These are phyloP conservation scores for Coemansia sp. DNA, from an alignment of 192 early-diverging fungal genomes.

Conservation along the genomic window DNA sequence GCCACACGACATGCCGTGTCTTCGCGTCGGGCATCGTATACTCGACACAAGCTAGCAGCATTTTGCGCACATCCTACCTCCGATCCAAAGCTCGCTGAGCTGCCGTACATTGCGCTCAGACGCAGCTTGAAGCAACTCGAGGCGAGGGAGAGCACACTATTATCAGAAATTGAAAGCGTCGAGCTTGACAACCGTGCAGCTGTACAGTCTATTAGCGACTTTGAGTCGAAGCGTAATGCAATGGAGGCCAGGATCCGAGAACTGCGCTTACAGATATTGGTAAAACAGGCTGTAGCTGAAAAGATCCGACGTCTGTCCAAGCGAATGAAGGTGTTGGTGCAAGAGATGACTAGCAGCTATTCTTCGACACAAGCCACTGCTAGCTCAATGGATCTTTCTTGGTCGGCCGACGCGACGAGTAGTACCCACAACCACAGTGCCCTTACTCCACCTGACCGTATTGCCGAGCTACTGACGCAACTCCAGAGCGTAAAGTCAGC, in stretches of 20 bases:
- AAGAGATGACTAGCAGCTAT: constrained; percentile 27
- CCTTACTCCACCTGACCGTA: neutral
- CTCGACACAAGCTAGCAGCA: constrained; percentile 23
- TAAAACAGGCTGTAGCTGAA: constrained; percentile 43
- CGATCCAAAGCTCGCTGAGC: constrained; percentile 1
- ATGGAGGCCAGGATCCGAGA: constrained; percentile 30
- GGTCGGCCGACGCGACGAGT: neutral
- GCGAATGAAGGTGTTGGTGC: constrained; percentile 30
- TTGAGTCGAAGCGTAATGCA: constrained; percentile 24
- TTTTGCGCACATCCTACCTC: constrained; percentile 21
- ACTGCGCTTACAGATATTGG: constrained; percentile 36
- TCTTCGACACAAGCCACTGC: neutral
- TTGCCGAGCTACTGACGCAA: neutral
- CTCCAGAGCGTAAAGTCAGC: neutral
- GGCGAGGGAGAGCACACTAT: constrained; percentile 10
- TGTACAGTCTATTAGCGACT: constrained; percentile 30
- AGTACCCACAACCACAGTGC: neutral
- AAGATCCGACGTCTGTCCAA: constrained; percentile 23
- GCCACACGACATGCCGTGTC: constrained; percentile 40
- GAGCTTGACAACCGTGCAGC: constrained; percentile 29
- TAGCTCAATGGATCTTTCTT: neutral
- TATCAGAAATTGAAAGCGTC: constrained; percentile 16
- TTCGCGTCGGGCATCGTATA: constrained; percentile 21
- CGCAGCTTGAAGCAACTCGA: constrained; percentile 10
- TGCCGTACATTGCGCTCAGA: constrained; percentile 20